Conservation (phyloP, 768 basidiomycete genomes). For the Tulasnella sp. region DNA sequence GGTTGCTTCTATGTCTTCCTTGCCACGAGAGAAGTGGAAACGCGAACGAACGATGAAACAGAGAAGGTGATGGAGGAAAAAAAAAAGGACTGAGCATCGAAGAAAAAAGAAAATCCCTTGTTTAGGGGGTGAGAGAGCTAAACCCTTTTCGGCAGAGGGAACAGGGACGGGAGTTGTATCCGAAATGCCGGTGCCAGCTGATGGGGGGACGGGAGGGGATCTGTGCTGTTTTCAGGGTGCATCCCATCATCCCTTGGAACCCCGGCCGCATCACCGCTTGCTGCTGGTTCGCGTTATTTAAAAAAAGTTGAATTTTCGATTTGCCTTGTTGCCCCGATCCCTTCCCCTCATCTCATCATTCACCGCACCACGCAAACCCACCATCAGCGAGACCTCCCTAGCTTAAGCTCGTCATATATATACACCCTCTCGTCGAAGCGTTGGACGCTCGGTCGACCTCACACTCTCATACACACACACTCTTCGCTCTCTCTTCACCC, state of each 20-base stretch:
- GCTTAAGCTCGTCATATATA: not conserved
- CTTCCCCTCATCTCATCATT: not conserved
- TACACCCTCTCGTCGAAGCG: not conserved
- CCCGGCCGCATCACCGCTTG: not conserved
- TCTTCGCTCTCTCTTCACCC: not conserved
- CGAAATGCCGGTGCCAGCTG: conserved; percentile 5
- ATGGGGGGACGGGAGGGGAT: not conserved
- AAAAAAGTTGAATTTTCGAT: not conserved
- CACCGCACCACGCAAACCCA: not conserved
- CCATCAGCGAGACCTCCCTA: not conserved
- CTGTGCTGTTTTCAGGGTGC: not conserved
- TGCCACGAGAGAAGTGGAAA: not conserved
- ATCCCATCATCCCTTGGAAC: not conserved
- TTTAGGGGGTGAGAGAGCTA: conserved; percentile 4
- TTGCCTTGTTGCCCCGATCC: not conserved
- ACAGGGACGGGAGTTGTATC: not conserved
- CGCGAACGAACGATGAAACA: not conserved
- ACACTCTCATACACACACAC: not conserved
- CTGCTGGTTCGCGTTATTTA: no score
- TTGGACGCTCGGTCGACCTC: not conserved
- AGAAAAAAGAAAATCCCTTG: not conserved
- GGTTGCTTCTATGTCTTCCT: not conserved
- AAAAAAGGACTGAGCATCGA: not conserved
- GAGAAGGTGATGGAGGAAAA: not conserved
- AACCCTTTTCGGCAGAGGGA: not conserved